Conservation (phyloP, 2,329 filamentous ascomycete species). For the Phialemoniopsis sp. region DNA sequence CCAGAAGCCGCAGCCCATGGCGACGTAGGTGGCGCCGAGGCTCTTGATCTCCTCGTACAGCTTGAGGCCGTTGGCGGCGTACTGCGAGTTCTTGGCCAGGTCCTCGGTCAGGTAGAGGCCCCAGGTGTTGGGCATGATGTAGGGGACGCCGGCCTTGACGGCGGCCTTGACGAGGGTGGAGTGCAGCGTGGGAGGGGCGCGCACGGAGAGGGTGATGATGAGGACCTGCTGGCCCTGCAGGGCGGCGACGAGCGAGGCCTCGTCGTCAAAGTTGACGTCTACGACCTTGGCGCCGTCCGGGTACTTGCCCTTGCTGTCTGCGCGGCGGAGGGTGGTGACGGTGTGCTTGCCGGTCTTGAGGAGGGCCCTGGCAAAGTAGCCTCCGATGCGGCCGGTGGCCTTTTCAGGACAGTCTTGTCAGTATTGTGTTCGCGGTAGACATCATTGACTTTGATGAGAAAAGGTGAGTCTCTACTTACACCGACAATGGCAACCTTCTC, state of each 20-base stretch:
- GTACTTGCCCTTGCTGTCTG: slow-evolving; percentile 32
- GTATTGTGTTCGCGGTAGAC: too few species aligned
- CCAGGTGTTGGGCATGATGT: slow-evolving; percentile 38
- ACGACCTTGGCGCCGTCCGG: slow-evolving; percentile 31
- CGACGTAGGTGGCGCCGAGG: slow-evolving; percentile 25
- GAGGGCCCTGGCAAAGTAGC: slow-evolving; percentile 21
- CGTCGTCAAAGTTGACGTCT: slow-evolving; percentile 29
- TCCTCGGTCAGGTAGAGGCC: slow-evolving; percentile 14
- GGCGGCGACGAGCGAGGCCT: slow-evolving; percentile 8
- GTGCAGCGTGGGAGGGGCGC: slow-evolving; percentile 7
- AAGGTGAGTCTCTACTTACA: slow-evolving; percentile 7
- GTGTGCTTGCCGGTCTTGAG: slow-evolving; percentile 37
- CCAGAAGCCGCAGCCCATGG: slow-evolving; percentile 41
- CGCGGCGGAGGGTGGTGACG: slow-evolving; percentile 45
- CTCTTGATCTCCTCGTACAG: slow-evolving; percentile 29
- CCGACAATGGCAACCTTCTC: slow-evolving; percentile 18
- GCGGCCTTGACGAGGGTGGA: slow-evolving; percentile 28
- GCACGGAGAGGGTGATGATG: slow-evolving; percentile 12
- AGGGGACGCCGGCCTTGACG: slow-evolving; percentile 34
- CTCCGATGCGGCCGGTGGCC: slow-evolving; percentile 16
- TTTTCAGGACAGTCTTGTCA: slow-evolving; percentile 4
- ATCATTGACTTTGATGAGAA: too few species aligned
- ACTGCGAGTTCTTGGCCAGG: slow-evolving; percentile 2
- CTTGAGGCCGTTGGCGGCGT: slow-evolving; percentile 16
- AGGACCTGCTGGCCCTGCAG: slow-evolving; percentile 13